Evolutionary conservation across 352 stramenopile genomes (phyloP), one percentile per base, ranked within the genome.

Genomic region (Aphanomyces stellatus): DNA sequence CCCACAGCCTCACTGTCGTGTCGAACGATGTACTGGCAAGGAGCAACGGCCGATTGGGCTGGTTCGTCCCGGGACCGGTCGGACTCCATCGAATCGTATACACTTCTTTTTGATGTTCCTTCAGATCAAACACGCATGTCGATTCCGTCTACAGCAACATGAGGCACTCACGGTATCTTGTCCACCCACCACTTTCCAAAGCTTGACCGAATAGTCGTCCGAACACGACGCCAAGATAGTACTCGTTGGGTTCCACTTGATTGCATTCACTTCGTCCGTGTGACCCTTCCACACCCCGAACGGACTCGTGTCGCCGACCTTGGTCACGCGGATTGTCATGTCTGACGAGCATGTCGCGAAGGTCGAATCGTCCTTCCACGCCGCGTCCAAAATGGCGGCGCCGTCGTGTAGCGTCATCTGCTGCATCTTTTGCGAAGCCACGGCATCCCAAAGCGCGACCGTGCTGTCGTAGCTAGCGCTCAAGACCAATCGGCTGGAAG

Each of bases 141-240:
- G 72, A 49, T n/a, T 67, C 60, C 24, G 60, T 67, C 60, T 67
- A 67, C 10, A n/a, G 22, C n/a, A n/a, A n/a, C n/a, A n/a, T n/a
- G n/a, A n/a, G 17, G 37, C 17, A 43, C 37, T 8, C 8, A 17
- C 37, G 37, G 17, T 43, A 43, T 43, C 17, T 22, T 28, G 30
- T 13, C 22, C 43, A 67, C 43, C 79, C 19, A 74, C 76, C 7
- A 83, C 83, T 71, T 98, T 90, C 95, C 96, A 98, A 10, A 99
- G 89, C 78, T 99, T 99, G 42, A 98, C 95, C 27, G 96, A 98
- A 70, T 88, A 96, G 79, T 99, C 97, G 72, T 99, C 97, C 2
- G 95, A 99, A 75, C 96, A 99, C 40, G 91, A 98, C 5, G 96
- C 96, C 28, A 99, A 80, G 27, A 98, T 76, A 6, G 76, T 82